Evolutionary conservation across 2,329 filamentous ascomycete genomes (phyloP).

Genomic region (Kalmusia sp.): DNA sequence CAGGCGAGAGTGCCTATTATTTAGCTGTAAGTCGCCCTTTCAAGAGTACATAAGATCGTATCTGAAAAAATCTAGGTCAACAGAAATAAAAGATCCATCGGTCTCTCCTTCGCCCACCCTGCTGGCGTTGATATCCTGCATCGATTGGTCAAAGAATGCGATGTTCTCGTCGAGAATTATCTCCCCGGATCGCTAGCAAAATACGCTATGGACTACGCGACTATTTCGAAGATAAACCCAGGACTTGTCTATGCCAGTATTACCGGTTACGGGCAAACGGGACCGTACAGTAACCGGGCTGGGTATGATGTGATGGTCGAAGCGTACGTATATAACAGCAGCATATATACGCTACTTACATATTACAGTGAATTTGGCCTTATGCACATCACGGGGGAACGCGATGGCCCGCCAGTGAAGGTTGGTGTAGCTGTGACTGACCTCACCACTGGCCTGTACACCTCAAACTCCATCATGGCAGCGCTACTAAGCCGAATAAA

Average conservation of each 20-base stretch:
- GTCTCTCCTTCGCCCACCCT: constrained; percentile 85
- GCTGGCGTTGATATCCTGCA: constrained; percentile 87
- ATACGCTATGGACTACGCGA: constrained; percentile 88
- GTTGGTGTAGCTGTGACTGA: constrained; percentile 98
- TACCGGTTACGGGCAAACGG: constrained; percentile 95
- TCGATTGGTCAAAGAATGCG: constrained; percentile 80
- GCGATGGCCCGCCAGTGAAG: constrained; percentile 91
- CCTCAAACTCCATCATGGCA: constrained; percentile 94
- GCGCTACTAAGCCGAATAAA: constrained; percentile 78
- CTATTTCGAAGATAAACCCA: constrained; percentile 81
- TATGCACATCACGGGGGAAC: constrained; percentile 95
- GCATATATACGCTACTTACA: constrained; percentile 16
- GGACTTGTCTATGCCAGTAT: constrained; percentile 92
- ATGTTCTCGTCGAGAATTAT: constrained; percentile 97
- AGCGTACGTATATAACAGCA: constrained; percentile 57
- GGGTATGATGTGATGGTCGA: constrained; percentile 99
- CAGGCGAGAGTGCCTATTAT: constrained; percentile 95
- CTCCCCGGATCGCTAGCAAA: constrained; percentile 88
- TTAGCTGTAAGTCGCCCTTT: constrained; percentile 69
- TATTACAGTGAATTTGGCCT: constrained; percentile 77
- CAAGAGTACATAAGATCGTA: not conserved
- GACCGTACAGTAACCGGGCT: constrained; percentile 83
- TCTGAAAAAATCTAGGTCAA: constrained; percentile 70
- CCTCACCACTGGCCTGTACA: constrained; percentile 92
- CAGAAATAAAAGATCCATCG: constrained; percentile 95